A percentile compares a stretch with the other conserved stretches of the same genome.
Conservation (phyloP, 2,329 filamentous ascomycete species). For the Cladosporium sp. region DNA sequence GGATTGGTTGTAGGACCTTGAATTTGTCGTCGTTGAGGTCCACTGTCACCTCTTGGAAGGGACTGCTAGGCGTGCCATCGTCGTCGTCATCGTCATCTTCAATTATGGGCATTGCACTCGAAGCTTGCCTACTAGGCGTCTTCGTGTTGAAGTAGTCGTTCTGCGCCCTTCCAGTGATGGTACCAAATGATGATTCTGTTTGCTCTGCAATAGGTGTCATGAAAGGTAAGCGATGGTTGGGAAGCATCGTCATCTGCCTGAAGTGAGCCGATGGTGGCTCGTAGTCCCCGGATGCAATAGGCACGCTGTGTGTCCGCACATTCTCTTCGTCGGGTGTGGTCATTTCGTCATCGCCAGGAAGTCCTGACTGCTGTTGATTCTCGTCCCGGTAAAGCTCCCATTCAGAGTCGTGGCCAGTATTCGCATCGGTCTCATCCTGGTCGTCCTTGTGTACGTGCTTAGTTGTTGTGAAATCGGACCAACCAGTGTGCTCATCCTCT, state of each 20-base stretch:
- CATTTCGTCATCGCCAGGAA: conserved; percentile 40
- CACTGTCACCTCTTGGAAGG: conserved; percentile 66
- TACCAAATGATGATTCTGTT: conserved; percentile 81
- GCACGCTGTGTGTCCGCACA: conserved; percentile 67
- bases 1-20: conserved; percentile 53
- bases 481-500: conserved; percentile 64
- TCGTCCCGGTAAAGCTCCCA: conserved; percentile 38
- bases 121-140: conserved; percentile 68
- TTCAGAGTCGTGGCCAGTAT: conserved; percentile 30
- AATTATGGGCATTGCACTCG: conserved; percentile 39
- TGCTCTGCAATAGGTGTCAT: conserved; percentile 98
- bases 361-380: background rate
- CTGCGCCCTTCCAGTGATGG: conserved; percentile 58
- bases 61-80: conserved; percentile 64
- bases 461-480: conserved; percentile 81
- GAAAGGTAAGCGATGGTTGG: conserved; percentile 90
- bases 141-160: conserved; percentile 67
- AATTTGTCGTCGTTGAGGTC: conserved; percentile 44
- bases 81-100: conserved; percentile 46
- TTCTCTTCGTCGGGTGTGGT: conserved; percentile 50
- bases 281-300: conserved; percentile 82
- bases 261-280: conserved; percentile 73
- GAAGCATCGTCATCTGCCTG: conserved; percentile 69
- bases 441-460: conserved; percentile 63
- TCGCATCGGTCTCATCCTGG: conserved; percentile 41